Evolutionary conservation across 805 yeast genomes (phyloP), one percentile per base, ranked within the genome.

Genomic region (Wickerhamomyces tratensis): DNA sequence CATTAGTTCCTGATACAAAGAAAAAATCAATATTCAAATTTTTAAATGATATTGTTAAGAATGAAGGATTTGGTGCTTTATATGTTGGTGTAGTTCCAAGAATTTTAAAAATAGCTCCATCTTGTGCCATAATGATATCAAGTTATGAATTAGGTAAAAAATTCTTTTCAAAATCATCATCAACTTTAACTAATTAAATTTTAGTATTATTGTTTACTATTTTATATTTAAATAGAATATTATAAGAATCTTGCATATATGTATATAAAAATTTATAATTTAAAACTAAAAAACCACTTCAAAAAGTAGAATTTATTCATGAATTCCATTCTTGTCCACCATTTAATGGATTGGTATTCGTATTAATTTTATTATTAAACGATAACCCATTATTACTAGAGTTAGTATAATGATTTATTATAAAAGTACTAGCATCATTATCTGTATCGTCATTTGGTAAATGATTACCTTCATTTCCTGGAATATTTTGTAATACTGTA

Each of bases 61-160:
- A 65, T 20, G 98, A 93, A 61, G 98, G 98, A 0, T 39, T 76
- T n/a, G 57, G 69, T 5, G 91, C 97, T 0, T 64, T 93, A n/a
- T 93, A 83, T 56, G 85, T 86, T 34, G 98, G 98, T 0, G 64
- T 88, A 35, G 68, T 76, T 2, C 98, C 98, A 0, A 72, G 98
- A 49, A 75, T 91, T 7, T 64, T 91, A 59, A 93, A 93, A 58
- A 84, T 93, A 27, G 96, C 97, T 0, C 98, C 98, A 10, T 81
- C 96, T 13, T 93, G 98, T 71, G 98, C 98, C 2, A 91, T 93
- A 35, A 93, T 93, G 98, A 88, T 93, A 38, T 86, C 97, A 11
- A 82, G 93, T 35, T 93, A 93, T 59, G 98, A 93, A 59, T 68
- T 89, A 37, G 84, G 94, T 27, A 93, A 93, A 61, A 76, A 76